phyloP scores from a whole-genome alignment of 2,329 filamentous ascomycete genomes.

The Aspergillus sp. region DNA sequence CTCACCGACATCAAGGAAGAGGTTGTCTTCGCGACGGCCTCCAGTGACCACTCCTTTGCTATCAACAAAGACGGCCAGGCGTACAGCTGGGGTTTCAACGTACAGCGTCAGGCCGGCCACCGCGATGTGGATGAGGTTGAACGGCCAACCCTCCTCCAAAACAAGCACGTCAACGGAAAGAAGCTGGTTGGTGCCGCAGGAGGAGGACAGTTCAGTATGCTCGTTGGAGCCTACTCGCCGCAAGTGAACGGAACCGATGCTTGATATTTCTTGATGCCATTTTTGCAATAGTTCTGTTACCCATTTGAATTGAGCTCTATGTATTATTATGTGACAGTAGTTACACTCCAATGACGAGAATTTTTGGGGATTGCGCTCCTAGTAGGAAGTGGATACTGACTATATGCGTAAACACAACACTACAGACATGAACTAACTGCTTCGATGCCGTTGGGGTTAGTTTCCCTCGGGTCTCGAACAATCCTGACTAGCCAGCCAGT shows the following conservation, averaged over 20 bases:
- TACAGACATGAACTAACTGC: neutral
- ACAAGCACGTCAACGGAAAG: slow-evolving; percentile 70
- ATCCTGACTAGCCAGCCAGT: neutral
- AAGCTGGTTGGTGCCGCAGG: slow-evolving; percentile 70
- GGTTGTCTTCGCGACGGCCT: slow-evolving; percentile 8
- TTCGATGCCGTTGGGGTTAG: neutral
- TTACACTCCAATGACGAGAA: neutral
- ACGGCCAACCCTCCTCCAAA: slow-evolving; percentile 67
- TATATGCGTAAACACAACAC: neutral
- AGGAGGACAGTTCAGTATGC: slow-evolving; percentile 66
- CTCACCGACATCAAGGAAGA: slow-evolving; percentile 9
- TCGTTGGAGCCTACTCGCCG: slow-evolving; percentile 21
- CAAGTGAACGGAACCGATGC: slow-evolving; percentile 2
- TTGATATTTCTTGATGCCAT: neutral
- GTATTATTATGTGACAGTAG: slow-evolving; percentile 2
- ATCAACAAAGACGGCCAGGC: slow-evolving; percentile 66
- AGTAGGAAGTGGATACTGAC: neutral
- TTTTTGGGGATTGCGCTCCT: neutral
- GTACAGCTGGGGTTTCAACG: slow-evolving; percentile 79
- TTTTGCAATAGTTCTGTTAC: neutral
- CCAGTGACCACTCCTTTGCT: slow-evolving; percentile 70
- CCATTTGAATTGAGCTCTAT: neutral
- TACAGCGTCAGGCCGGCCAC: slow-evolving; percentile 71
- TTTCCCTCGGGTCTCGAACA: neutral
- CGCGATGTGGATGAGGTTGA: slow-evolving; percentile 57